Evolutionary conservation across 2,329 filamentous ascomycete species (phyloP), one percentile per base, ranked within the genome.

Genomic region (Knufia petricola): DNA sequence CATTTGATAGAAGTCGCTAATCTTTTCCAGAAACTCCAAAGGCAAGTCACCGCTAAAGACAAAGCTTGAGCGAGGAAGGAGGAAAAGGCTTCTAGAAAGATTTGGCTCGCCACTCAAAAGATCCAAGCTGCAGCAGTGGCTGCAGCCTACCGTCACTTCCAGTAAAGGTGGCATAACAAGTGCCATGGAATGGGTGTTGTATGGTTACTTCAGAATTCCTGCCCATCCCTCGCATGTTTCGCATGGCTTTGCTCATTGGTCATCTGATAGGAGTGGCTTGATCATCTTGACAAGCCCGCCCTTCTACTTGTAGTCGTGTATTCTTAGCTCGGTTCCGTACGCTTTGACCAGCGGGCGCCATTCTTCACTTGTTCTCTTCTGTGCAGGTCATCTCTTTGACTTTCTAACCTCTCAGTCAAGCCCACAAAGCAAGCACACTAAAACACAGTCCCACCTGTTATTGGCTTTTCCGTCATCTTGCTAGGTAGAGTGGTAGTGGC

Each of bases 131-230:
- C 41, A 44, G 24, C 19, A 44, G 41, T 34, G 13, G 13, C 13
- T 46, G 43, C 32, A 37, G 43, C 43, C 24, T 46, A 46, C 32
- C 43, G 43, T 46, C 43, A 46, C 30, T 30, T 15, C 32, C 31
- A 21, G 32, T 28, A 36, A 28, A 8, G 32, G 15, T 7, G 32
- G 9, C 9, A 36, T 36, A 28, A 36, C 15, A 28, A 36, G 32
- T 36, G 32, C 7, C 32, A 4, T 17, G 7, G 13, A 17, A n/a
- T 36, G 32, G 32, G 32, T 36, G 32, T n/a, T 36, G 32, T 17
- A 36, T 17, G 9, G 32, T 36, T 36, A 36, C 32, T 17, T 36
- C 32, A 36, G 12, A 28, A n/a, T 17, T 36, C 32, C 32, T 36
- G 32, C 10, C 13, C 13, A n/a, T 30, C 15, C 32, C 13, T 36